Conservation (phyloP, 129 eudicot genomes). For the Flaveria linearis region DNA sequence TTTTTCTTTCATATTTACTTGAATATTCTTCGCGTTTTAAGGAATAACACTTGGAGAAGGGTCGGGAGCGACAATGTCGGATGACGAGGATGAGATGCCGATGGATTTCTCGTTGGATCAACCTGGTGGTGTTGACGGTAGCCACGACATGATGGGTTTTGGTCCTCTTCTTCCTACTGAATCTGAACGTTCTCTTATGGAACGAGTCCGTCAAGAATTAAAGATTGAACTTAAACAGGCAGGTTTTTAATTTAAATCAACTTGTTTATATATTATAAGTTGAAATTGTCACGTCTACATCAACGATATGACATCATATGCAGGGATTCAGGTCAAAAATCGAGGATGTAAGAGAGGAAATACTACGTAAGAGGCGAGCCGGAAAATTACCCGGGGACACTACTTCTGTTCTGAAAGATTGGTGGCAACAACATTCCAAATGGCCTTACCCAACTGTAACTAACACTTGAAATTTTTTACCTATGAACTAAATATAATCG, state of each 20-base stretch:
- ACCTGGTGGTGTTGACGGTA: conserved; percentile 44
- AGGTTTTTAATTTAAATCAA: conserved; percentile 40
- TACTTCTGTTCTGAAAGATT: conserved; percentile 82
- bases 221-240: conserved; percentile 99
- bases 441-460: conserved; percentile 95
- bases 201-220: conserved; percentile 87
- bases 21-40: not conserved
- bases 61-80: conserved; percentile 93
- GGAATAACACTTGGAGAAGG: conserved; percentile 85
- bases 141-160: conserved; percentile 86
- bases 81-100: conserved; percentile 82
- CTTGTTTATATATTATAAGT: not conserved
- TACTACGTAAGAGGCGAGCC: conserved; percentile 84
- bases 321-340: conserved; percentile 97
- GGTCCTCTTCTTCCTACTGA: conserved; percentile 96
- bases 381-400: conserved; percentile 98
- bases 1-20: not conserved
- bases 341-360: conserved; percentile 96
- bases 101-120: conserved; percentile 79
- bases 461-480: conserved; percentile 24
- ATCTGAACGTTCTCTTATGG: conserved; percentile 93
- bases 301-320: not conserved
- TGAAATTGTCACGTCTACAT: not conserved
- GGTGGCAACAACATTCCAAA: conserved; percentile 98
- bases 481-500: not conserved